Conservation (phyloP, 257 asterid genomes). For the Solanum pimpinellifolium region DNA sequence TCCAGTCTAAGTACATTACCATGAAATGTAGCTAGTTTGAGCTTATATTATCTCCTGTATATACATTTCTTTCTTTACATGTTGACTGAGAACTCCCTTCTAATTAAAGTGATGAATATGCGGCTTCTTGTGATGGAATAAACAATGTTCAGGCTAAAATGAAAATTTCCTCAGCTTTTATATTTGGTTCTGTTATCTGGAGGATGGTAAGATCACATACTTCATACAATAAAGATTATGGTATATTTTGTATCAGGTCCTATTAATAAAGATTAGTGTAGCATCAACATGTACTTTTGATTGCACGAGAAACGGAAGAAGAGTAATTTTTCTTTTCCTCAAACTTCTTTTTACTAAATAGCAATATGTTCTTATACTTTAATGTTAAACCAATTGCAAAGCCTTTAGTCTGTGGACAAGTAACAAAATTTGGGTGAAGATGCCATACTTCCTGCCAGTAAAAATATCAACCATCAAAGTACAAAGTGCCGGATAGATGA, state of each 20-base stretch:
- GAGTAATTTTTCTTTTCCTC: neutral
- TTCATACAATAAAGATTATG: constrained; percentile 45
- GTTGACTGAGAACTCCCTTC: neutral
- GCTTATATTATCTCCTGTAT: neutral
- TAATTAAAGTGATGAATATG: constrained; percentile 25
- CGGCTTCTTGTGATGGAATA: constrained; percentile 99
- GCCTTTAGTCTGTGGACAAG: too few relatives aligned
- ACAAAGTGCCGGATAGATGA: too few relatives aligned
- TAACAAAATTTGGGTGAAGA: too few relatives aligned
- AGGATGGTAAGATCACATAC: constrained; percentile 92
- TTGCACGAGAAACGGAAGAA: neutral
- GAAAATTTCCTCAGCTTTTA: constrained; percentile 88
- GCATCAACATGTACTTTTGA: neutral
- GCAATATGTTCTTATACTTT: neutral
- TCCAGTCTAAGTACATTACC: neutral
- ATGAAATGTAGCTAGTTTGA: neutral
- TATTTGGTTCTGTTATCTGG: constrained; percentile 98
- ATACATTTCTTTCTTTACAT: neutral
- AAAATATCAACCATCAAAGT: too few relatives aligned
- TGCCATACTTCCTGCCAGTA: too few relatives aligned
- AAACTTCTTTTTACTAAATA: neutral
- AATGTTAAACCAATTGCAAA: too few relatives aligned
- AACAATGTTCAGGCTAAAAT: constrained; percentile 87
- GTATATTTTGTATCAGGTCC: neutral
- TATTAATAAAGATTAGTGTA: neutral